Conservation (phyloP, 805 yeast species). For the Alloascoidea africana region DNA sequence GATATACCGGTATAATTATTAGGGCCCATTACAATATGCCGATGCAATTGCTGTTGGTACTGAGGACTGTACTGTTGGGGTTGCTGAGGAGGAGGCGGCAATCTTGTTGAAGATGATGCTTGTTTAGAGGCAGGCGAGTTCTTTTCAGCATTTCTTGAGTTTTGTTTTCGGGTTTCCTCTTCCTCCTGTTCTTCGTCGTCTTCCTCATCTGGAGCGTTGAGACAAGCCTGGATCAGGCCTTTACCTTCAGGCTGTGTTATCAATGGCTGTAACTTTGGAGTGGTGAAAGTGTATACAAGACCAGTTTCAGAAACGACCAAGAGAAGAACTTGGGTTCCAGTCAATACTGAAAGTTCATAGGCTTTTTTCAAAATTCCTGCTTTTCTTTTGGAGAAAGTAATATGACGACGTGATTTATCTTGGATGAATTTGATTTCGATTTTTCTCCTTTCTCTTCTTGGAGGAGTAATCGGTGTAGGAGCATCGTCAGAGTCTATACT, state of each 20-base stretch:
- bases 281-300: slow-evolving; percentile 94
- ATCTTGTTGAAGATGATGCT: too few species aligned
- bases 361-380: slow-evolving; percentile 99
- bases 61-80: too few species aligned
- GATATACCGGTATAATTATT: too few species aligned
- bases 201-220: slow-evolving; percentile 90
- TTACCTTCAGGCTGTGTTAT: slow-evolving; percentile 97
- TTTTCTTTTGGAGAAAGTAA: slow-evolving; percentile 93
- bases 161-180: too few species aligned
- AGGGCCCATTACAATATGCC: too few species aligned
- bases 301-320: slow-evolving; percentile 98
- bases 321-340: slow-evolving; percentile 92
- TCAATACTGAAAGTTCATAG: slow-evolving; percentile 89
- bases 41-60: too few species aligned
- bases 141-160: too few species aligned
- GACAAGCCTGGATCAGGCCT: slow-evolving; percentile 89
- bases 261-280: slow-evolving; percentile 94
- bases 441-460: slow-evolving; percentile 57
- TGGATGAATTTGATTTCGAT: slow-evolving; percentile 95
- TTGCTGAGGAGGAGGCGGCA: too few species aligned
- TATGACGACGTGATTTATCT: slow-evolving; percentile 95
- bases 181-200: slow-evolving; percentile 39
- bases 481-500: too few species aligned
- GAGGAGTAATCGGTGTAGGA: too few species aligned
- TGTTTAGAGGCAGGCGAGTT: too few species aligned